phyloP scores from a whole-genome alignment of 129 eudicot species.

The Escallonia herrerae region DNA sequence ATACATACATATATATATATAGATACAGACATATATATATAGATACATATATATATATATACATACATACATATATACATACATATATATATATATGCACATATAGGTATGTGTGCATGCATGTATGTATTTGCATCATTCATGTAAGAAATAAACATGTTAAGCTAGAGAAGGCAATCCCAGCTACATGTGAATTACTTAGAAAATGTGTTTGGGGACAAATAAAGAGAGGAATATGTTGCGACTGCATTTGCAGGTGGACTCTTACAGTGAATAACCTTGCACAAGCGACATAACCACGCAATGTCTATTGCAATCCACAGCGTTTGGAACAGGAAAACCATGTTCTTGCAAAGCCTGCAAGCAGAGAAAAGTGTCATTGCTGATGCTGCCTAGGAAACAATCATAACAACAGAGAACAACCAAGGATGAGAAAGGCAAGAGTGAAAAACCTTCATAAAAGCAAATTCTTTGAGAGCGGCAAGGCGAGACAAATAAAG shows the following conservation, averaged over 20 bases:
- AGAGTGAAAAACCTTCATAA: conserved; percentile 65
- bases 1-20: too few relatives aligned
- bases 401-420: conserved; percentile 1
- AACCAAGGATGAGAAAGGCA: conserved; percentile 1
- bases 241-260: neutral
- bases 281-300: conserved; percentile 89
- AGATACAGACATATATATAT: too few relatives aligned
- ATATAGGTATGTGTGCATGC: too few relatives aligned
- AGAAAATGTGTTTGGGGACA: too few relatives aligned
- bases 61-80: too few relatives aligned
- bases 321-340: conserved; percentile 91
- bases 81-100: too few relatives aligned
- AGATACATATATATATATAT: too few relatives aligned
- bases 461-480: conserved; percentile 93
- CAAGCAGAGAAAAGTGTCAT: neutral
- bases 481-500: conserved; percentile 91
- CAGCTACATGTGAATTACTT: too few relatives aligned
- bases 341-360: conserved; percentile 94
- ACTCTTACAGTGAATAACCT: conserved; percentile 91
- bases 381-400: neutral
- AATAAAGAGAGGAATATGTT: too few relatives aligned
- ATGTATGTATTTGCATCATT: too few relatives aligned
- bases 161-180: too few relatives aligned
- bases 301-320: conserved; percentile 96
- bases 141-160: too few relatives aligned